phyloP scores from a whole-genome alignment of 805 yeast genomes.

The Lipomyces chichibuensis region DNA sequence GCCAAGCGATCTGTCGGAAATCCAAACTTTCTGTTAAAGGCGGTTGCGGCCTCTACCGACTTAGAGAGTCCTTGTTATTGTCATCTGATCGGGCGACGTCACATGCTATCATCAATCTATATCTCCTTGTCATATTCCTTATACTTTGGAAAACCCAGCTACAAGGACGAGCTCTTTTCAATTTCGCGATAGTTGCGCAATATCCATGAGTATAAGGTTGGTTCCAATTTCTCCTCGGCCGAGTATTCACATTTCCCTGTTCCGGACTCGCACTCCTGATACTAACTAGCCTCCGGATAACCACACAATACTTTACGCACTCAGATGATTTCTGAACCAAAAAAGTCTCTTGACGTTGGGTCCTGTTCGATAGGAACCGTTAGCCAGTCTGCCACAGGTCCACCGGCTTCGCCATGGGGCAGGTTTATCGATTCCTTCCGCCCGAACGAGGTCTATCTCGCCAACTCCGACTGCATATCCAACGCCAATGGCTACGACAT shows the following conservation, averaged over 20 bases:
- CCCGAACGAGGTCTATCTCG: slow-evolving; percentile 20
- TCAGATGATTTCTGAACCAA: background rate
- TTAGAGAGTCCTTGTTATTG: background rate
- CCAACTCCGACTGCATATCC: slow-evolving; percentile 3
- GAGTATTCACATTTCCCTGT: background rate
- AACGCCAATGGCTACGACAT: slow-evolving; percentile 21
- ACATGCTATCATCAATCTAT: background rate
- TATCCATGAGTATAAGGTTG: background rate
- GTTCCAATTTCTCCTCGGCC: background rate
- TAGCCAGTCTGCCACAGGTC: background rate
- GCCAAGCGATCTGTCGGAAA: background rate
- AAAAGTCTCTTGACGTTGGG: background rate
- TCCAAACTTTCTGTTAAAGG: background rate
- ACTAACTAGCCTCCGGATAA: too few relatives aligned
- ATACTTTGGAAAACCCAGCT: background rate
- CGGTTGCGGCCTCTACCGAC: background rate
- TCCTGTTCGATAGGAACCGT: background rate
- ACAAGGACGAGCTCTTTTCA: background rate
- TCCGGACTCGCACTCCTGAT: background rate
- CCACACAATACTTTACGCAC: background rate
- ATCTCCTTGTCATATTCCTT: background rate
- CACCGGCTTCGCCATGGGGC: slow-evolving; percentile 15
- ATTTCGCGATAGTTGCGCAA: background rate
- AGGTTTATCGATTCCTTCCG: slow-evolving; percentile 30
- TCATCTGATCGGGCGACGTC: background rate